Conservation (phyloP, 202 grass and related monocot species). For the Eragrostis tef region DNA sequence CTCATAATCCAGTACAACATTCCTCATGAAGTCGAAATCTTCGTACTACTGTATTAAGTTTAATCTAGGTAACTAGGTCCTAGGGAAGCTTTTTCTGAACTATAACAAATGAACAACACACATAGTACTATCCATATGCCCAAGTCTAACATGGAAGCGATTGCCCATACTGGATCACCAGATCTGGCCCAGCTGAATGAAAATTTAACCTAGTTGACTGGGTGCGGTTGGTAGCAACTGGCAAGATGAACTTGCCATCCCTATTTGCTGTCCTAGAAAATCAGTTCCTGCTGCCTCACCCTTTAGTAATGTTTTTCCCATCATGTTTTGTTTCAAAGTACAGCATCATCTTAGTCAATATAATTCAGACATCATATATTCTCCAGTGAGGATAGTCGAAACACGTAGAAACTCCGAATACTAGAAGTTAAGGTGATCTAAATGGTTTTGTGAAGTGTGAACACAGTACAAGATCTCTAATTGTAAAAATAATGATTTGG, state of each 20-base stretch:
- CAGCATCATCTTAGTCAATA: background rate
- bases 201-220: background rate
- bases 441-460: background rate
- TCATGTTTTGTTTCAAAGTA: constrained; percentile 13
- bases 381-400: too few relatives aligned
- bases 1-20: background rate
- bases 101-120: background rate
- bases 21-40: background rate
- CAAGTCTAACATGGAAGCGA: background rate
- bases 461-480: background rate
- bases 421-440: background rate
- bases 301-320: background rate
- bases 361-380: background rate
- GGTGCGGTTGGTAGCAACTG: too few relatives aligned
- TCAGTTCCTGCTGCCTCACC: background rate
- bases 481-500: constrained; percentile 2
- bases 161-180: background rate
- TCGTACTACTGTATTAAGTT: background rate
- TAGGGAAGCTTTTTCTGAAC: constrained; percentile 2
- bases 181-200: background rate
- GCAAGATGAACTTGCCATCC: background rate
- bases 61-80: background rate
- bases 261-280: background rate
- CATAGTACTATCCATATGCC: background rate
- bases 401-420: too few relatives aligned